These are phyloP conservation scores for Pythium volutum DNA, from an alignment of 352 stramenopile genomes.

Conservation along the genomic window DNA sequence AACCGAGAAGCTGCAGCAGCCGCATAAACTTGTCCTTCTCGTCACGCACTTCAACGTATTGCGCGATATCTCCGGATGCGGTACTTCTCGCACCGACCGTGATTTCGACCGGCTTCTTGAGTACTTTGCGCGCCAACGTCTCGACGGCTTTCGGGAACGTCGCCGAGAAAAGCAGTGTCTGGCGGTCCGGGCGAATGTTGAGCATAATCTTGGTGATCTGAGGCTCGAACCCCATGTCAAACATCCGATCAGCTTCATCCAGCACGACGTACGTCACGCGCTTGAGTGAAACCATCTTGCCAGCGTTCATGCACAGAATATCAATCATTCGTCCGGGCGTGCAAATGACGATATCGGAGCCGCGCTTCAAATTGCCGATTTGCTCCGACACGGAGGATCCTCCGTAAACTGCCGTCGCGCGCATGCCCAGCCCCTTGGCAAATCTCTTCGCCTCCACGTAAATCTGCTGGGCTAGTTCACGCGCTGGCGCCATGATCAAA, in stretches of 20 bases:
- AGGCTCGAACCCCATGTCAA: slow-evolving; percentile 99
- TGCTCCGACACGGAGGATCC: slow-evolving; percentile 95
- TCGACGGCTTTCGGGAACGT: slow-evolving; percentile 96
- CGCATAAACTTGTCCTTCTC: slow-evolving; percentile 99
- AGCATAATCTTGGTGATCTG: slow-evolving; percentile 97
- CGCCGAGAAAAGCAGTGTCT: slow-evolving; percentile 97
- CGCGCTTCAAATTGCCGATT: slow-evolving; percentile 98
- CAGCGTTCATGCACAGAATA: slow-evolving; percentile 98
- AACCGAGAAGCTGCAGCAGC: slow-evolving; percentile 94
- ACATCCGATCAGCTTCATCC: slow-evolving; percentile 99
- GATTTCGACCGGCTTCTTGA: slow-evolving; percentile 97
- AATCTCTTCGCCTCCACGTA: slow-evolving; percentile 95
- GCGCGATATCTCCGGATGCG: slow-evolving; percentile 95
- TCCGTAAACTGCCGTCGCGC: slow-evolving; percentile 95
- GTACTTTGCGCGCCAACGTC: slow-evolving; percentile 80
- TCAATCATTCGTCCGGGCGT: slow-evolving; percentile 99
- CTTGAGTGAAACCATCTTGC: slow-evolving; percentile 94
- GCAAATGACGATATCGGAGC: slow-evolving; percentile 97
- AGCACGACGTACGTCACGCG: slow-evolving; percentile 98
- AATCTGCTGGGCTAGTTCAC: slow-evolving; percentile 99
- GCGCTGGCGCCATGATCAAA: slow-evolving; percentile 96
- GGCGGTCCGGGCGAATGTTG: slow-evolving; percentile 89
- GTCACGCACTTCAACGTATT: slow-evolving; percentile 98
- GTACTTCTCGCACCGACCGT: slow-evolving; percentile 95
- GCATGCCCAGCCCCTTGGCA: slow-evolving; percentile 88